A percentile compares a stretch with the other conserved stretches of the same genome.
Conservation (phyloP, 768 basidiomycete genomes). For the Clitopilus hobsonii region DNA sequence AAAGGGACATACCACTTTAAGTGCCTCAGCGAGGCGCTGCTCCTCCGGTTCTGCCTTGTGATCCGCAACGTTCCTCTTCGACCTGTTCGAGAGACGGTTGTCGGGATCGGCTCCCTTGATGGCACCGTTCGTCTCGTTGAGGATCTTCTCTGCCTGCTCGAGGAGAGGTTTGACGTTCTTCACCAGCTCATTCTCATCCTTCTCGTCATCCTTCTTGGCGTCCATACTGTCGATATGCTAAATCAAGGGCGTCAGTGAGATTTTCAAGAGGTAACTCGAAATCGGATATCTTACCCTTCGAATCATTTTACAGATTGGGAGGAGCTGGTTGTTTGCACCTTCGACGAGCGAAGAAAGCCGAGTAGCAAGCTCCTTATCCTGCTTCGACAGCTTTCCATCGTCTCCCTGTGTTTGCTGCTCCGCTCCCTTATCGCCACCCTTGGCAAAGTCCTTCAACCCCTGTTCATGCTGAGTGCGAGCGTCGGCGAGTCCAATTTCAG, state of each 20-base stretch:
- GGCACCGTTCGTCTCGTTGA: conserved; percentile 32
- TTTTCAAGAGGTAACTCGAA: no score
- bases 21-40: conserved; percentile 31
- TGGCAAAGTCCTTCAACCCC: no score
- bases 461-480: background rate
- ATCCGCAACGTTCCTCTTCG: conserved; percentile 27
- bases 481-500: background rate
- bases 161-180: conserved; percentile 30
- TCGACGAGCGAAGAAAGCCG: conserved; percentile 30
- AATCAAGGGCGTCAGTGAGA: no score
- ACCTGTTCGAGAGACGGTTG: conserved; percentile 26
- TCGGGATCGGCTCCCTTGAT: conserved; percentile 33
- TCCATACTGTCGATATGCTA: conserved; percentile 32
- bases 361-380: conserved; percentile 20
- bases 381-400: background rate
- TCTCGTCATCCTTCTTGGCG: conserved; percentile 27
- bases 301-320: conserved; percentile 29
- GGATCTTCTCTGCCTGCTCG: conserved; percentile 30
- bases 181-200: conserved; percentile 28
- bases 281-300: conserved; percentile 21
- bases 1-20: conserved; percentile 27
- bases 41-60: conserved; percentile 33
- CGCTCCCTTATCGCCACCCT: no score
- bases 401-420: background rate
- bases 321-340: conserved; percentile 23